Evolutionary conservation across 371 early-diverging fungal species (phyloP).

Genomic region (Funneliformis caledonium): DNA sequence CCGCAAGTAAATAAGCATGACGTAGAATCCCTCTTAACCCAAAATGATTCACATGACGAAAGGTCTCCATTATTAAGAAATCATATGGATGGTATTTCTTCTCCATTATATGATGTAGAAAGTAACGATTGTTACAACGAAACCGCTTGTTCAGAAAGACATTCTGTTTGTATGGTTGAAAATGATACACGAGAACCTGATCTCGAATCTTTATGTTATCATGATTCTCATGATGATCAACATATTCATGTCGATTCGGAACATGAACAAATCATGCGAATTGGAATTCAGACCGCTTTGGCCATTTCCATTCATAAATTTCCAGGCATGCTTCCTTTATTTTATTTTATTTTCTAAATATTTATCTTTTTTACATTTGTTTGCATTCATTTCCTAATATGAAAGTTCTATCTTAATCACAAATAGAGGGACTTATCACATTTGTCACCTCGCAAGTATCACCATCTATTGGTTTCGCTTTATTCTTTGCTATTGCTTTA

Average conservation of each 20-base stretch:
- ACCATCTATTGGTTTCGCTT: constrained; percentile 66
- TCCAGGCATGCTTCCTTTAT: constrained; percentile 55
- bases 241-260: background rate
- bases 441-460: constrained; percentile 72
- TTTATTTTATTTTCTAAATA: too few relatives aligned
- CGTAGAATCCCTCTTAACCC: background rate
- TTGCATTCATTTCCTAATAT: too few relatives aligned
- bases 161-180: background rate
- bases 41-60: background rate
- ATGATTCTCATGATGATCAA: constrained; percentile 11
- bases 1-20: background rate
- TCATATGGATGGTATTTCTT: background rate
- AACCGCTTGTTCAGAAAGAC: background rate
- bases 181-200: background rate
- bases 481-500: constrained; percentile 73
- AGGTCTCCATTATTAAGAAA: constrained; percentile 6
- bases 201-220: background rate
- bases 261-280: constrained; percentile 38
- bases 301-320: constrained; percentile 83
- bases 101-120: too few relatives aligned
- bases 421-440: constrained; percentile 75
- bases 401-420: background rate
- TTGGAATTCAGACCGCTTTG: constrained; percentile 79
- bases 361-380: too few relatives aligned
- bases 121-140: background rate